Percentiles rank a stretch among this genome's conserved stretches.
phyloP scores from a whole-genome alignment of 371 early-diverging fungal genomes.

The Syncephalastrum monosporum region DNA sequence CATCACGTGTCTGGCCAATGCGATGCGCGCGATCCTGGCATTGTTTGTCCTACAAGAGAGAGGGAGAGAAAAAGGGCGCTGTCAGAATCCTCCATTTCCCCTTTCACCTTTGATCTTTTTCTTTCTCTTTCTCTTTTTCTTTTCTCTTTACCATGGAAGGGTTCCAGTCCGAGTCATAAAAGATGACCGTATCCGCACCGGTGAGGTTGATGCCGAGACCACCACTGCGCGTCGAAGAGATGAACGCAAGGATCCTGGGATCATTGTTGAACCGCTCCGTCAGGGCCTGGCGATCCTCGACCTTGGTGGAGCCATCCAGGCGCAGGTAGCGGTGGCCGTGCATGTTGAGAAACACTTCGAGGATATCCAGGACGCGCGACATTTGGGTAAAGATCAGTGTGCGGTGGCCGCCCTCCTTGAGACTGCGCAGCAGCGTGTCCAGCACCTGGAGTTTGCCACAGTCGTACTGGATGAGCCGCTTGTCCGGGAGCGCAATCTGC shows the following conservation, averaged over 20 bases:
- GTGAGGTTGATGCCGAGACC: constrained; percentile 98
- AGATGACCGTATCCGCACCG: constrained; percentile 94
- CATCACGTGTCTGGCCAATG: constrained; percentile 93
- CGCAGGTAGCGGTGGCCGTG: constrained; percentile 87
- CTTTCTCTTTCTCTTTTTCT: no score
- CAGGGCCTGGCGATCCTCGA: constrained; percentile 81
- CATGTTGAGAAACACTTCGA: constrained; percentile 92
- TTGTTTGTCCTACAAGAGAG: constrained; percentile 41
- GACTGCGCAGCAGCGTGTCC: constrained; percentile 72
- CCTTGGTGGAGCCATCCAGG: constrained; percentile 84
- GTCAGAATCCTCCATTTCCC: not conserved
- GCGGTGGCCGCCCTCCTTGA: constrained; percentile 79
- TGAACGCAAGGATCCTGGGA: constrained; percentile 80
- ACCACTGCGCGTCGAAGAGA: constrained; percentile 92
- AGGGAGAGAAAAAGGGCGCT: not conserved
- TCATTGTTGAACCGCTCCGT: constrained; percentile 90
- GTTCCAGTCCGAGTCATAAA: constrained; percentile 97
- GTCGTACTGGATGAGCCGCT: constrained; percentile 82
- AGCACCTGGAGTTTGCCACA: constrained; percentile 88
- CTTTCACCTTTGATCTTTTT: constrained; percentile 4
- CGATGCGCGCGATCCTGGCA: constrained; percentile 89
- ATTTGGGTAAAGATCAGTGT: constrained; percentile 98
- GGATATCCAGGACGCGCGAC: constrained; percentile 96
- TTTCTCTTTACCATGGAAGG: constrained; percentile 89
- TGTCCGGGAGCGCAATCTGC: constrained; percentile 82